Conservation (phyloP, 257 asterid genomes). For the Solanum raphanifolium region DNA sequence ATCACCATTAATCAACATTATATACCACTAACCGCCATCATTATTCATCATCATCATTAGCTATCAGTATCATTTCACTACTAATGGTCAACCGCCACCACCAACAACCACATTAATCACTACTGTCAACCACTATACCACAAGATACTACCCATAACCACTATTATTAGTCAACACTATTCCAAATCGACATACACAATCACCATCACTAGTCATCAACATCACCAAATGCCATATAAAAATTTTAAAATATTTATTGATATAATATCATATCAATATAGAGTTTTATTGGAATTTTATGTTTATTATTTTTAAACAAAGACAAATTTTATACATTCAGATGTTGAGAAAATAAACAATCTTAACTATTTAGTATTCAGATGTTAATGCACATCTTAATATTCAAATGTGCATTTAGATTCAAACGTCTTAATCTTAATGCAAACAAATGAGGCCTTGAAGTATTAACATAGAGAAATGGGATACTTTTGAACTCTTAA, state of each 20-base stretch:
- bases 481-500: not conserved
- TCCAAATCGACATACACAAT: not conserved
- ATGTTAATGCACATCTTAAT: no score
- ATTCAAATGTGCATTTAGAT: no score
- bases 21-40: not conserved
- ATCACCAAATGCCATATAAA: not conserved
- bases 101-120: not conserved
- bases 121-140: not conserved
- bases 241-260: no score
- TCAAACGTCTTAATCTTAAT: no score
- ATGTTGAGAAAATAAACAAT: no score
- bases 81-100: not conserved
- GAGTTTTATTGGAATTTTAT: no score
- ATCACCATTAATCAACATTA: no score
- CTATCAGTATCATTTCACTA: not conserved
- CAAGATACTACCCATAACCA: not conserved
- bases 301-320: no score
- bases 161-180: not conserved
- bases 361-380: no score
- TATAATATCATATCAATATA: no score
- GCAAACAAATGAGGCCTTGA: no score
- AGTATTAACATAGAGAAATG: not conserved
- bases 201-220: not conserved
- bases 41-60: not conserved
- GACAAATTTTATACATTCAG: no score